Evolutionary conservation across 345 rosid genomes (phyloP).

Genomic region (Firmiana major): DNA sequence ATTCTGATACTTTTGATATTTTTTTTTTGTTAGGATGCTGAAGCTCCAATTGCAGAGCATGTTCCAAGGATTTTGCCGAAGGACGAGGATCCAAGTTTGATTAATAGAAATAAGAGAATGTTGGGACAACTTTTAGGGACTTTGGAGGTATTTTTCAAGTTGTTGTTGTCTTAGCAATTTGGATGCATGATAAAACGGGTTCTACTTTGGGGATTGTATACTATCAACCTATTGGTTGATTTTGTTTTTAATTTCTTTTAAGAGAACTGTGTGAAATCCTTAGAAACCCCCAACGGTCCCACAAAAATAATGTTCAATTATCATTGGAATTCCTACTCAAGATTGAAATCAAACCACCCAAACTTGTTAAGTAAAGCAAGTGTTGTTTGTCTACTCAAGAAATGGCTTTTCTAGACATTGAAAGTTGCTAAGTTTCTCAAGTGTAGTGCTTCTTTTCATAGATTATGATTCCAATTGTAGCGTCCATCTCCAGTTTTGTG

Average conservation of each 20-base stretch:
- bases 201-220: background rate
- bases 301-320: background rate
- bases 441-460: background rate
- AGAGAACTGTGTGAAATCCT: background rate
- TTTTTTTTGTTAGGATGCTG: conserved; percentile 46
- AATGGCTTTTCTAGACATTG: background rate
- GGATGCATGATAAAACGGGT: background rate
- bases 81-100: conserved; percentile 89
- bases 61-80: conserved; percentile 83
- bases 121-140: conserved; percentile 94
- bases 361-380: background rate
- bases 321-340: background rate
- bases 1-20: background rate
- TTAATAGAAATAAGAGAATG: conserved; percentile 93
- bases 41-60: conserved; percentile 49
- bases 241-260: background rate
- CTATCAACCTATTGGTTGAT: background rate
- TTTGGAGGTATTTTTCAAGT: conserved; percentile 63
- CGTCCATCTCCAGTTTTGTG: background rate
- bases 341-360: background rate
- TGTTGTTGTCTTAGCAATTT: background rate
- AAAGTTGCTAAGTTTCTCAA: background rate
- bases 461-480: background rate
- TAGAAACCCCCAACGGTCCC: background rate
- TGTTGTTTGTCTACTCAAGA: background rate